Conservation (phyloP, 2,329 filamentous ascomycete species). For the Ceratocystis ficicola region DNA sequence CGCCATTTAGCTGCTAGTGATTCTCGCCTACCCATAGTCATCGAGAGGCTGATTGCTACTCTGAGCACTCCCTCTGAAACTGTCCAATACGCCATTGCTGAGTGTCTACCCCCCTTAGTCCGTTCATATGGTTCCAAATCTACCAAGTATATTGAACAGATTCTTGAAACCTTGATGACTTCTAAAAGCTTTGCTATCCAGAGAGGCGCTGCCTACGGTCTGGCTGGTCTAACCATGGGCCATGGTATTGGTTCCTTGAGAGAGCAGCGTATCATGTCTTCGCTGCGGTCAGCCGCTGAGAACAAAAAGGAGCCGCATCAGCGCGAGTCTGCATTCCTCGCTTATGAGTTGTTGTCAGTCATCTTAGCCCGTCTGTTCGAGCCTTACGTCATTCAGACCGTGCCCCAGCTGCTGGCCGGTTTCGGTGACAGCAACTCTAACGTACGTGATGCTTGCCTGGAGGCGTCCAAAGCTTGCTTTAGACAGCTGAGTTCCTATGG, state of each 20-base stretch:
- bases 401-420: conserved; percentile 75
- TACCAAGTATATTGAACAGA: conserved; percentile 64
- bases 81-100: conserved; percentile 90
- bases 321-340: conserved; percentile 75
- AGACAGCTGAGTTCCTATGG: conserved; percentile 86
- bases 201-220: conserved; percentile 85
- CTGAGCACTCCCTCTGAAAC: conserved; percentile 91
- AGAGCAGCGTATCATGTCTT: conserved; percentile 75
- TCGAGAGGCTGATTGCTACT: conserved; percentile 73
- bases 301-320: conserved; percentile 90
- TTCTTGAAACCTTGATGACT: conserved; percentile 70
- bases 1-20: conserved; percentile 79
- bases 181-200: conserved; percentile 87
- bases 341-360: conserved; percentile 78
- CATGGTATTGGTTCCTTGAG: conserved; percentile 69
- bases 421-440: conserved; percentile 83
- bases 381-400: conserved; percentile 90
- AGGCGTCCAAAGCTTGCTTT: conserved; percentile 90
- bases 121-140: conserved; percentile 63
- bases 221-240: conserved; percentile 83
- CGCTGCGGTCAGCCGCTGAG: conserved; percentile 69
- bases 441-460: conserved; percentile 83
- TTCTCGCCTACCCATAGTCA: conserved; percentile 71
- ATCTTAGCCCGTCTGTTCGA: conserved; percentile 84
- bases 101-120: conserved; percentile 85